Base-by-base conservation (phyloP, 2,329 filamentous ascomycete species). In the Fusarium nelsonii region DNA sequence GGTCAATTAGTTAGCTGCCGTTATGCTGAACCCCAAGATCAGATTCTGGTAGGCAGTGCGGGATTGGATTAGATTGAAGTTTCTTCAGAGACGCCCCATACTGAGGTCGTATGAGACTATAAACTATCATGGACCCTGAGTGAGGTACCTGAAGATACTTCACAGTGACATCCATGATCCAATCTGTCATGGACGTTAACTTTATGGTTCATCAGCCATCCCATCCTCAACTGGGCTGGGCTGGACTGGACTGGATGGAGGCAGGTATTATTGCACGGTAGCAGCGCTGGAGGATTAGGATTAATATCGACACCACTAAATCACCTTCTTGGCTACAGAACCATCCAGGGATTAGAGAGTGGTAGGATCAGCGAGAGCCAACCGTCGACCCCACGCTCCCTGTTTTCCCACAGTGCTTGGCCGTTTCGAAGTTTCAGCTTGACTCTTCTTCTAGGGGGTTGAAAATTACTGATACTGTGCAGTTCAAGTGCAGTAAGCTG, bases 301-400 rank as follows among this genome's bases (percentile, higher is more conserved):
- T 65, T 70, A 52, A 41, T 48, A 69, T 63, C 34, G 46, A 57
- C 63, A 54, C 44, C 56, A 49, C 58, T 41, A 41, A 41, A 14
- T 23, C 23, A 23, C 23, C 23, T 23, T 23, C 44, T 58, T 58
- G 52, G 37, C 30, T 33, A 58, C 41, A 36, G 34, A 46, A 54
- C 40, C 30, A 26, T 39, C 15, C 57, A 63, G 62, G 68, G 59
- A 36, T 60, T 57, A 32, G 39, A 45, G 34, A 49, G 56, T 9
- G 37, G 52, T 48, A 65, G 63, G 61, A 70, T 67, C 59, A 55
- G 49, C 65, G 63, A 72, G 56, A 74, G 69, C 72, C 72, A 74
- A 74, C 72, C 71, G 70, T 71, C 60, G 61, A 73, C 64, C 72
- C 72, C 72, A 74, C 72, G 72, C 67, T 58, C 67, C 67, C 62